Base-by-base conservation (phyloP, 306 rosid genomes). In the Neltuma alba region DNA sequence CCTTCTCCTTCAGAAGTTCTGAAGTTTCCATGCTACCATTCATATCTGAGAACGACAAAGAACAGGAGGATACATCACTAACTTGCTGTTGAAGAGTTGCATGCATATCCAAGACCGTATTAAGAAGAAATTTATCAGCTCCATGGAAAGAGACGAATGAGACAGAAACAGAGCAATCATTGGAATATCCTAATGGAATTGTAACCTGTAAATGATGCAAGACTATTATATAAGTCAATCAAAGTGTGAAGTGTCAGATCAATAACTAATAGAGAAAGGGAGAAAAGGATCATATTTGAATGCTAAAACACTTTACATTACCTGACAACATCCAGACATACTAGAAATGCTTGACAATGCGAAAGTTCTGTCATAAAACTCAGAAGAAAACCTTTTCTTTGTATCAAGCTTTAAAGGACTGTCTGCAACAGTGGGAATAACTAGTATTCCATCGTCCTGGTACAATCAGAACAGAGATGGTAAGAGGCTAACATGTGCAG, bases 111-210 rank as follows among this genome's bases (percentile, higher is more conserved):
- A 93, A 83, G 82, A 93, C 84, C 42, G 83, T 89, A 77, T 91
- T 93, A 70, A 93, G 98, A 85, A 93, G 98, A 91, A 93, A 93
- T 67, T 93, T 93, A 85, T 93, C 98, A 30, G 83, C 87, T 70
- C 94, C 92, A 68, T 91, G 98, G 72, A 44, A 84, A 27, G 93
- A 83, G 70, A 91, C 74, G 81, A 91, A 84, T 70, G 98, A 93
- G 82, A 93, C 84, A 82, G 94, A 93, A 78, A 87, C 77, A 47
- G 92, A 90, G 85, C 75, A 81, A 74, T 74, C 88, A 55, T 86
- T 83, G 67, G 85, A 89, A 85, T 62, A 81, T 86, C 94, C 97
- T 69, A 93, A 73, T 5, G 98, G 98, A 86, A 93, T 72, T 42
- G 92, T 72, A 85, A 81, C 98, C 98, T 93, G 88, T 42, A 60